Base-by-base conservation (phyloP, 2,329 filamentous ascomycete genomes). In the Sclerotinia trifoliorum region DNA sequence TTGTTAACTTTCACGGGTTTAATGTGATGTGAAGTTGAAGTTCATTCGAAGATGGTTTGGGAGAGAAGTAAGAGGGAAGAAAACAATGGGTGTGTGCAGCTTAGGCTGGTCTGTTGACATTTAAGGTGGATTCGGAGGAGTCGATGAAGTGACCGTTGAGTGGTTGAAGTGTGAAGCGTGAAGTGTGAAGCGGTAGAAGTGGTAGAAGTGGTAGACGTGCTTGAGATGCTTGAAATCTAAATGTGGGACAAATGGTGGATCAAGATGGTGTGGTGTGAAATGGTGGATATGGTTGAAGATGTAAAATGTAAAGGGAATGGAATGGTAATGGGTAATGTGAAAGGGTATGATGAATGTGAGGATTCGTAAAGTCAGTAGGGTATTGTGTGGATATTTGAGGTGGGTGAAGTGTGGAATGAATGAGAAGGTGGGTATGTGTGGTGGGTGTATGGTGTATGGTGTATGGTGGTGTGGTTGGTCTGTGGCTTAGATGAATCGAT, bases 41-140 rank as follows among this genome's bases (percentile, higher is more conserved):
- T 42, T 15, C 15, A 57, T n/a, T 56, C 29, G 55, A 57, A 10
- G 55, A 42, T 17, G 39, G 55, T 48, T 57, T 57, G n/a, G n/a
- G 55, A 44, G 35, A 11, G 55, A 58, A 58, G n/a, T 24, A 21
- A 58, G 26, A n/a, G 35, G 35, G n/a, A 42, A 42, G 35, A 57
- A 57, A 57, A 57, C 35, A 57, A 26, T 57, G 54, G 32, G 13
- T 42, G 54, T 21, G 13, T 42, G 55, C 42, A 44, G 55, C 35
- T 44, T 42, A 58, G 35, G 55, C 55, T n/a, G 42, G 55, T 57
- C 26, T 42, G 55, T 42, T 58, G 35, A 58, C 42, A 58, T 58
- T 17, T 44, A 44, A 58, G 26, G 55, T 58, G 55, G 55, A 44
- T 58, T 10, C 55, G 35, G 7, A 24, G 19, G 32, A 44, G 55